Evolutionary conservation across 2,329 filamentous ascomycete species (phyloP).

Genomic region (Harringtonia aguacate): DNA sequence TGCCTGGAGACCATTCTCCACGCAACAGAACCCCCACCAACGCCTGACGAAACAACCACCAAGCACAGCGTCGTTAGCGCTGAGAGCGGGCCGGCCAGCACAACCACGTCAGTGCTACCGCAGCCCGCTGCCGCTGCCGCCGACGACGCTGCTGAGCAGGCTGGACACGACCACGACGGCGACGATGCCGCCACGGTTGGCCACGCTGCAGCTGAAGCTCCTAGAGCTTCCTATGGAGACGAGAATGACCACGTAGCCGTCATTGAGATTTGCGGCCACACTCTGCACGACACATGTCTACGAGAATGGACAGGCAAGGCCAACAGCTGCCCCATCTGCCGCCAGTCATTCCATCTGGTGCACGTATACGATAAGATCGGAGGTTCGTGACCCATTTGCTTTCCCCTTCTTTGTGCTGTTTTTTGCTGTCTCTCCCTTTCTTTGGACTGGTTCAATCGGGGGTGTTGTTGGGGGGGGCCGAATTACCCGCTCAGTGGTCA

Average conservation of each 20-base stretch:
- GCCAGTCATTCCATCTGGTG: constrained; percentile 81
- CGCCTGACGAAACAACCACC: constrained; percentile 5
- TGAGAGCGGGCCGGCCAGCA: background rate
- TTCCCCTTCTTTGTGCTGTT: background rate
- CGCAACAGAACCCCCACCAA: constrained; percentile 17
- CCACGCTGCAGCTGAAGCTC: constrained; percentile 5
- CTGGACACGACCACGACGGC: background rate
- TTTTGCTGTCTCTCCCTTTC: background rate
- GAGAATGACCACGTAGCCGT: constrained; percentile 40
- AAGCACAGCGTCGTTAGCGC: constrained; percentile 4
- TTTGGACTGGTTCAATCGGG: too few species aligned
- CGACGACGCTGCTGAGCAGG: background rate
- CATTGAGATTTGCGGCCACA: constrained; percentile 73
- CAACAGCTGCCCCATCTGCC: constrained; percentile 96
- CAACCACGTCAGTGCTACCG: background rate
- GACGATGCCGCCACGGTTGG: background rate
- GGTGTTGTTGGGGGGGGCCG: too few species aligned
- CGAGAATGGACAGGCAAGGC: constrained; percentile 92
- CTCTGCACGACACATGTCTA: constrained; percentile 85
- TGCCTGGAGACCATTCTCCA: constrained; percentile 49
- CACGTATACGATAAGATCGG: constrained; percentile 70
- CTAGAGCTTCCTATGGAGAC: constrained; percentile 11
- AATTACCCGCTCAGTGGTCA: too few species aligned
- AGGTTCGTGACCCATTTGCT: constrained; percentile 37
- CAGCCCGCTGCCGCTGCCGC: background rate